Percentiles rank a stretch among this genome's conserved stretches.
phyloP scores from a whole-genome alignment of 352 stramenopile species.

The Phytopythium boreale region DNA sequence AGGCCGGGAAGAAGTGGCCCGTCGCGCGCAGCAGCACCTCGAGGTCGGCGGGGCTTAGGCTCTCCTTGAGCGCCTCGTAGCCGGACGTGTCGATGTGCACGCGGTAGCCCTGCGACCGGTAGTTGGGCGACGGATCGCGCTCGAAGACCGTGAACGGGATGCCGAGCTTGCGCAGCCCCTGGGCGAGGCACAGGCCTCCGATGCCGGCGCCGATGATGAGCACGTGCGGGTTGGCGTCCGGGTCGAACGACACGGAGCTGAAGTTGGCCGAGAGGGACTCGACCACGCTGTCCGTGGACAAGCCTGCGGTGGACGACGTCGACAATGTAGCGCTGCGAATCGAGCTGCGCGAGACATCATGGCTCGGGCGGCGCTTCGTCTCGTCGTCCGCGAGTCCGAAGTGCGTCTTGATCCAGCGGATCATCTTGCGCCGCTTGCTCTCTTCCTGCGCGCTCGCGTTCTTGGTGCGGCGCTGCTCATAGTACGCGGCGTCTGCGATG shows the following conservation, averaged over 20 bases:
- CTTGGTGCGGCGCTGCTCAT: constrained; percentile 32
- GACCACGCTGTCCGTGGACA: background rate
- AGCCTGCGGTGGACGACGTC: background rate
- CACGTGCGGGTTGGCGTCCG: constrained; percentile 27
- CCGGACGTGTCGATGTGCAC: constrained; percentile 56
- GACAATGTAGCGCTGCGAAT: background rate
- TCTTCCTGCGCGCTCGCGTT: constrained; percentile 35
- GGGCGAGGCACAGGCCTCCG: constrained; percentile 53
- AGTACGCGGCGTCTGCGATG: constrained; percentile 17
- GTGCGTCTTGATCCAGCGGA: constrained; percentile 57
- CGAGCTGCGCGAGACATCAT: background rate
- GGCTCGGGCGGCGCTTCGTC: background rate
- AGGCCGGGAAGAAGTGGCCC: constrained; percentile 46
- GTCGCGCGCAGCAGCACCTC: constrained; percentile 56
- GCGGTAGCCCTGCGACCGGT: constrained; percentile 56
- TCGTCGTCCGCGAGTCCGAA: constrained; percentile 14
- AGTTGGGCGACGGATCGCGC: constrained; percentile 57
- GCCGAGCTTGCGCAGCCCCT: constrained; percentile 52
- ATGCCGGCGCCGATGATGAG: constrained; percentile 55
- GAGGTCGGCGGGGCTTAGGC: constrained; percentile 39
- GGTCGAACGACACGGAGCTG: background rate
- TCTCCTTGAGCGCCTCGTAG: constrained; percentile 55
- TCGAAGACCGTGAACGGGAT: constrained; percentile 73
- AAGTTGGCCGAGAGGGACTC: constrained; percentile 2
- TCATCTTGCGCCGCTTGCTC: constrained; percentile 50